Evolutionary conservation across 176 grass and related monocot genomes (phyloP), one percentile per base, ranked within the genome.

Genomic region (Triticum dicoccoides): DNA sequence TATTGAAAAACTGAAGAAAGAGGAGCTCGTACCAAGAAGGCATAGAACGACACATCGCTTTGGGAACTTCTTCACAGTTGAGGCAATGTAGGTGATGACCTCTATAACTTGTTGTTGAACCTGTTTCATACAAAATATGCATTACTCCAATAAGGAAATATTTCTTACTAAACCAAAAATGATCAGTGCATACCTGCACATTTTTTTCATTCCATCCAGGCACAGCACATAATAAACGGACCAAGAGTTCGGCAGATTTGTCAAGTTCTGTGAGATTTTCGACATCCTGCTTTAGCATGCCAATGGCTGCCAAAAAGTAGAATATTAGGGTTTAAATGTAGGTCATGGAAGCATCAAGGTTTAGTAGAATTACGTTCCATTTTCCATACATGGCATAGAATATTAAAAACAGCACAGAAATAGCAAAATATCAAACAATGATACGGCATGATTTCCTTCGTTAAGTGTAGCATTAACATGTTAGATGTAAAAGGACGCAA

Each of bases 191-290:
- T 89, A 98, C 96, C 92, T 99, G 97, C 18, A 99, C 92, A 80
- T 99, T 99, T 84, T 99, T 99, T 86, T 99, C 97, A 37, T 80
- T 84, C 97, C 97, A 99, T 75, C 97, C 94, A 87, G 97, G 97
- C 27, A 99, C 92, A 88, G 91, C 88, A 90, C 94, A 99, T 76
- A 99, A 85, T 25, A 99, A 88, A 82, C 92, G 97, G 90, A 99
- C 83, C 66, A 99, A 89, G 39, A 96, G 87, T 82, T 99, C 97
- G 70, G 97, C 94, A 69, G 25, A 93, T 58, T 90, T 87, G 83
- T 99, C 90, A 61, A 99, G 90, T 59, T 96, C 87, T 33, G 90
- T 69, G 77, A 94, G 90, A 89, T 88, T 91, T 89, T 91, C 94
- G 45, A 99, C 90, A 17, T 99, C 97, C 84, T 96, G 85, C 72